Conservation (phyloP, 306 rosid genomes). For the Coriaria nepalensis region DNA sequence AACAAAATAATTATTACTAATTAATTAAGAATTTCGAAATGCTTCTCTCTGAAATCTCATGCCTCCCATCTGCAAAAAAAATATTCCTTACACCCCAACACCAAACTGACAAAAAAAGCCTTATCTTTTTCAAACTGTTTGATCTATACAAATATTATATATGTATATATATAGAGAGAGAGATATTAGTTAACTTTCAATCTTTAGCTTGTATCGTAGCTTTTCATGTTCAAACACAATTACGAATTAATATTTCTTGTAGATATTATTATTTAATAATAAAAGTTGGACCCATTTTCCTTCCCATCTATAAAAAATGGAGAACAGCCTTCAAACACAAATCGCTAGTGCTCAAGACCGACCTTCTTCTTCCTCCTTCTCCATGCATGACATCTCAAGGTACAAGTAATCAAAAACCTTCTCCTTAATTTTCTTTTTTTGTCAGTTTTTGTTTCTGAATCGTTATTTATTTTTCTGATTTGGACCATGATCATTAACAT, state of each 20-base stretch:
- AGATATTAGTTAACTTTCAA: constrained; percentile 19
- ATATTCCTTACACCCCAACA: constrained; percentile 46
- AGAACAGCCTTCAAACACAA: too few relatives aligned
- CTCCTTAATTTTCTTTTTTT: neutral
- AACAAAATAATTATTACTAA: constrained; percentile 9
- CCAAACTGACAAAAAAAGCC: constrained; percentile 55
- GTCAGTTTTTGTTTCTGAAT: constrained; percentile 6
- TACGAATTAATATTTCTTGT: constrained; percentile 21
- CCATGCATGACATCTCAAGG: neutral
- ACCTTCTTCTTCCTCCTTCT: constrained; percentile 11
- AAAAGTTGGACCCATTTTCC: constrained; percentile 27
- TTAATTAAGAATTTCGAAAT: constrained; percentile 26
- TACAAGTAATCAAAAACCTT: too few relatives aligned
- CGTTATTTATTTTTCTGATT: constrained; percentile 9
- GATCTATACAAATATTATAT: constrained; percentile 14
- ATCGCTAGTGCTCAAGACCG: neutral
- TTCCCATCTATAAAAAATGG: constrained; percentile 18
- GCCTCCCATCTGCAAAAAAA: constrained; percentile 50
- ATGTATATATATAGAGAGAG: constrained; percentile 26
- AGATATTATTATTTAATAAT: constrained; percentile 27
- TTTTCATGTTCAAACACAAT: constrained; percentile 25
- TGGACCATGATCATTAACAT: too few relatives aligned
- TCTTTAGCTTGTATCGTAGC: constrained; percentile 10
- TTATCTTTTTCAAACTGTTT: constrained; percentile 35
- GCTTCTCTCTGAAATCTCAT: constrained; percentile 38